These are phyloP conservation scores for Veloporphyrellus conicus DNA, from an alignment of 1,284 basidiomycete genomes.

Conservation along the genomic window DNA sequence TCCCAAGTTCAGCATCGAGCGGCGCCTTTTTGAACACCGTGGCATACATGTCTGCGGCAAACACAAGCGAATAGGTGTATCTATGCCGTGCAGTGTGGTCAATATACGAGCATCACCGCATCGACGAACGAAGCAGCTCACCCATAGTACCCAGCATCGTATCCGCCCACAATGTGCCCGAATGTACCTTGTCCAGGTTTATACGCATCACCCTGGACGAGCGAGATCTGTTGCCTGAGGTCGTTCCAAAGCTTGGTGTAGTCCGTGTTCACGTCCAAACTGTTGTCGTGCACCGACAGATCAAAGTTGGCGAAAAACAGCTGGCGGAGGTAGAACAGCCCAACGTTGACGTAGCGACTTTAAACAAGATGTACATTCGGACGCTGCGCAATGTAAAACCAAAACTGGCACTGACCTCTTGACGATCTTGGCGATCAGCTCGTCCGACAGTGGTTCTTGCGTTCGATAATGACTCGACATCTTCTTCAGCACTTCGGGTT, in stretches of 20 bases:
- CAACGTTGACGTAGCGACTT: conserved; percentile 77
- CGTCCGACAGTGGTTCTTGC: conserved; percentile 64
- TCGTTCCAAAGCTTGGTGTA: conserved; percentile 73
- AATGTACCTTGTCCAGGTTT: conserved; percentile 53
- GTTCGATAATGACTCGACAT: conserved; percentile 73
- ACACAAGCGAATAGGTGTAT: conserved; percentile 33
- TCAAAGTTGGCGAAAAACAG: conserved; percentile 81
- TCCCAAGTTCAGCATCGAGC: conserved; percentile 57
- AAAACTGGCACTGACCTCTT: conserved; percentile 52
- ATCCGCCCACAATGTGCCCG: conserved; percentile 24
- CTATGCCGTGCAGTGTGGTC: conserved; percentile 1
- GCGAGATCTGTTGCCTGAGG: conserved; percentile 60
- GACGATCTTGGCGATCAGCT: conserved; percentile 72
- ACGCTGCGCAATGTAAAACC: neutral
- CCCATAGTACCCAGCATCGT: conserved; percentile 80
- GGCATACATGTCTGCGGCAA: conserved; percentile 35
- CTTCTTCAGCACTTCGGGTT: conserved; percentile 64
- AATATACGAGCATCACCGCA: neutral
- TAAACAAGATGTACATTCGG: neutral
- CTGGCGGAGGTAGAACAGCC: conserved; percentile 72
- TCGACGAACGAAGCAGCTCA: conserved; percentile 19
- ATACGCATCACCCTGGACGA: conserved; percentile 56
- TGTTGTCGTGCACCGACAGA: conserved; percentile 68
- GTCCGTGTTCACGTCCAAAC: conserved; percentile 45
- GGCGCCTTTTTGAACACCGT: conserved; percentile 68